Evolutionary conservation across 1,284 basidiomycete species (phyloP).

Genomic region (Pascua sp.): DNA sequence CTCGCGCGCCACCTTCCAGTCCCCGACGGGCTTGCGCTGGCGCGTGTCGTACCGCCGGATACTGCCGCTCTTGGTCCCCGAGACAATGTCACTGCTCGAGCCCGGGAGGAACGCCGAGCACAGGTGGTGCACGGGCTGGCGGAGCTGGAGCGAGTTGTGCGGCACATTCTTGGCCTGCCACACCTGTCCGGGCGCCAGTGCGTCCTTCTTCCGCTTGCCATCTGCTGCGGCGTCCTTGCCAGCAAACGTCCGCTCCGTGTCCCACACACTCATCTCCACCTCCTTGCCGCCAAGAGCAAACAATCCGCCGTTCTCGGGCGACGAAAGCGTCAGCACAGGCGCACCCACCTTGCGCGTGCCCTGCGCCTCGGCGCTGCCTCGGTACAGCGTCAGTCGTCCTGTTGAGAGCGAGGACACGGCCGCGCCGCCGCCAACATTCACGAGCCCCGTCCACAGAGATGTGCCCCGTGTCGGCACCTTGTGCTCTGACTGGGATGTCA

Average conservation of each 20-base stretch:
- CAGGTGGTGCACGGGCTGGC: constrained; percentile 75
- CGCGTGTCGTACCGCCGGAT: constrained; percentile 77
- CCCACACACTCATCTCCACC: constrained; percentile 79
- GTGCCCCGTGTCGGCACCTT: constrained; percentile 10
- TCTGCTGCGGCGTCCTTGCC: constrained; percentile 1
- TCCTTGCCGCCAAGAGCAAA: constrained; percentile 85
- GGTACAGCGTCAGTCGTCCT: constrained; percentile 31
- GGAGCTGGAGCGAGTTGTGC: constrained; percentile 71
- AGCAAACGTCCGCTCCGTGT: constrained; percentile 65
- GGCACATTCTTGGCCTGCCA: constrained; percentile 54
- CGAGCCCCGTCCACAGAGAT: constrained; percentile 16
- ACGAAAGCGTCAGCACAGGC: constrained; percentile 47
- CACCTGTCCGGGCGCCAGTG: constrained; percentile 60
- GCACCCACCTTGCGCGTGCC: constrained; percentile 16
- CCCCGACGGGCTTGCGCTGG: constrained; percentile 59
- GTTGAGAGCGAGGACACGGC: constrained; percentile 42
- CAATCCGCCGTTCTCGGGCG: constrained; percentile 53
- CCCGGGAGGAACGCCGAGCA: constrained; percentile 54
- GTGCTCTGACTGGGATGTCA: constrained; percentile 9
- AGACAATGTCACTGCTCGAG: constrained; percentile 56
- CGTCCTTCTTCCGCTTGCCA: constrained; percentile 65
- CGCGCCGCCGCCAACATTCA: constrained; percentile 21
- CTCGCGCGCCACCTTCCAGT: constrained; percentile 48
- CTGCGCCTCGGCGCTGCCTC: constrained; percentile 1
- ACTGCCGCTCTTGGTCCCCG: constrained; percentile 72